Evolutionary conservation across 805 yeast genomes (phyloP).

Genomic region (Ogataea philodendri): DNA sequence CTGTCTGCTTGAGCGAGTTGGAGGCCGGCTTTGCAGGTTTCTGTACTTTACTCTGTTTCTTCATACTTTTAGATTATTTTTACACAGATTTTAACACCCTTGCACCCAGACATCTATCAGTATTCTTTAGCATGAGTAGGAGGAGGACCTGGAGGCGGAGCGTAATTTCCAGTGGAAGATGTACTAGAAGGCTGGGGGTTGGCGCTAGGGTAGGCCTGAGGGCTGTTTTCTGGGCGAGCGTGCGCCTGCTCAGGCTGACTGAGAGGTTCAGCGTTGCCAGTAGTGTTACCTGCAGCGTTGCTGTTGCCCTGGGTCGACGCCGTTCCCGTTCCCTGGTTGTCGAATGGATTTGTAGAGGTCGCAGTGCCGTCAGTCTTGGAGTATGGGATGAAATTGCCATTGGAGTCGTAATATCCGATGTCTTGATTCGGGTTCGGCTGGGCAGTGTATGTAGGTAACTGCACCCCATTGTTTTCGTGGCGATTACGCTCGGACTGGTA

Average conservation of each 20-base stretch:
- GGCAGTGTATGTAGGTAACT: slow-evolving; percentile 69
- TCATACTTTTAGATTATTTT: slow-evolving; percentile 6
- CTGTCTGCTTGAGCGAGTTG: slow-evolving; percentile 40
- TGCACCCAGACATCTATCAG: slow-evolving; percentile 5
- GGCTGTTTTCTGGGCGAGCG: slow-evolving; percentile 16
- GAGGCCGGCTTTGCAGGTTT: slow-evolving; percentile 6
- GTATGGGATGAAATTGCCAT: slow-evolving; percentile 48
- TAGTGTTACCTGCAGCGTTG: not conserved
- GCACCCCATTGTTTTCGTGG: slow-evolving; percentile 44
- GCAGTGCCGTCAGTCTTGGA: slow-evolving; percentile 22
- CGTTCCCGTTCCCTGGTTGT: slow-evolving; percentile 6
- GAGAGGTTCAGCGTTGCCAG: slow-evolving; percentile 9
- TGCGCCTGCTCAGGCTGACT: slow-evolving; percentile 11
- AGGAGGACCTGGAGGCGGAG: slow-evolving; percentile 26
- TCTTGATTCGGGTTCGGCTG: slow-evolving; percentile 64
- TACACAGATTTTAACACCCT: slow-evolving; percentile 1
- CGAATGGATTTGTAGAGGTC: slow-evolving; percentile 1
- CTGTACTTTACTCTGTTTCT: slow-evolving; percentile 7
- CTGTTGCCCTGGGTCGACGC: slow-evolving; percentile 18
- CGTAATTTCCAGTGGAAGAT: slow-evolving; percentile 9
- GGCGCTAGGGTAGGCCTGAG: slow-evolving; percentile 6
- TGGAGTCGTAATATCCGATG: slow-evolving; percentile 70
- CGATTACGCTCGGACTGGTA: slow-evolving; percentile 52
- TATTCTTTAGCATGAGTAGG: slow-evolving; percentile 18
- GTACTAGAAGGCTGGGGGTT: slow-evolving; percentile 7